Percentiles rank a stretch among this genome's conserved stretches.
phyloP scores from a whole-genome alignment of 2,329 filamentous ascomycete species.

The Diaporthe humulicola region DNA sequence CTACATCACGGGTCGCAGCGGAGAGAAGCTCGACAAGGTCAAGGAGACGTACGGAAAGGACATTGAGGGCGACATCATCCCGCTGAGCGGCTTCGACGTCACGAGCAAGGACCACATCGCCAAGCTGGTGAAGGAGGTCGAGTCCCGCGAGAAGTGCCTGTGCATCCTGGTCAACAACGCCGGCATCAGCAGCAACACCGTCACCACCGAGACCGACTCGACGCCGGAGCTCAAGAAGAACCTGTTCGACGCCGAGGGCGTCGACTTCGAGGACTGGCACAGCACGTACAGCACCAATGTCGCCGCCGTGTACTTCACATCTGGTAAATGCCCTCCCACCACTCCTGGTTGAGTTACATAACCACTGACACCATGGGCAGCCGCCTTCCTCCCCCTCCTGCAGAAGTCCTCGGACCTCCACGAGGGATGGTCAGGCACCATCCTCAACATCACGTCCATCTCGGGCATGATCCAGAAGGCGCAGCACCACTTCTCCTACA shows the following conservation, averaged over 20 bases:
- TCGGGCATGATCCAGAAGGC: slow-evolving; percentile 73
- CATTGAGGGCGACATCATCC: slow-evolving; percentile 67
- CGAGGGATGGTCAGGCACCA: slow-evolving; percentile 66
- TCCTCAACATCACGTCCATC: slow-evolving; percentile 78
- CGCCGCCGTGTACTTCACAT: slow-evolving; percentile 74
- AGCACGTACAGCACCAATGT: slow-evolving; percentile 82
- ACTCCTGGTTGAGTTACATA: not conserved
- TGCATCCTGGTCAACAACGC: slow-evolving; percentile 79
- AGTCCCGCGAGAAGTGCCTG: slow-evolving; percentile 67
- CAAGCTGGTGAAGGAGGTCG: slow-evolving; percentile 69
- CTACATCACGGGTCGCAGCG: slow-evolving; percentile 76
- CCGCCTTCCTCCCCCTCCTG: slow-evolving; percentile 73
- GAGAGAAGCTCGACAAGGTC: slow-evolving; percentile 72
- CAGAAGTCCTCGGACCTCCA: slow-evolving; percentile 61
- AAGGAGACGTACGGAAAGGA: slow-evolving; percentile 69
- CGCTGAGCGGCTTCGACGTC: slow-evolving; percentile 70
- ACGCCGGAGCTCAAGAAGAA: slow-evolving; percentile 67
- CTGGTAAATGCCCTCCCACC: slow-evolving; percentile 16
- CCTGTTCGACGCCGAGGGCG: slow-evolving; percentile 74
- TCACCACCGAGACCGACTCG: slow-evolving; percentile 67
- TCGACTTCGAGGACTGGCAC: slow-evolving; percentile 78
- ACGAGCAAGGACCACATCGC: slow-evolving; percentile 71
- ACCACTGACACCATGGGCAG: slow-evolving; percentile 46
- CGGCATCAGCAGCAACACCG: slow-evolving; percentile 69
- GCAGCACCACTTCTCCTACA: slow-evolving; percentile 77